A percentile compares a stretch with the other conserved stretches of the same genome.
phyloP scores from a whole-genome alignment of 148 eudicot genomes.

The Agrostemma githago region DNA sequence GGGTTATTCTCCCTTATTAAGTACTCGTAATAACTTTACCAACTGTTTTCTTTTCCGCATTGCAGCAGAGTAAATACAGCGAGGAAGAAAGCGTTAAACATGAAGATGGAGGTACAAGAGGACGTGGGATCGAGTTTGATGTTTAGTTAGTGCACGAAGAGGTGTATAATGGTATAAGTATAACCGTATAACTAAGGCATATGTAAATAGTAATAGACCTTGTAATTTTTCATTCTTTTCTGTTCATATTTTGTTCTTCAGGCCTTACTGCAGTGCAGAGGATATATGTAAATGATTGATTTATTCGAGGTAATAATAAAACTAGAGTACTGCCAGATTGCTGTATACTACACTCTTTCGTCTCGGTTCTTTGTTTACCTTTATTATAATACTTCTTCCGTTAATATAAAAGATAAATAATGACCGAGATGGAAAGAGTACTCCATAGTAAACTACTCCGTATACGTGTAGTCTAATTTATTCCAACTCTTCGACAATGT shows the following conservation, averaged over 20 bases:
- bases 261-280: not conserved
- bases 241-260: constrained; percentile 22
- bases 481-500: no score
- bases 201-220: constrained; percentile 17
- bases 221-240: constrained; percentile 22
- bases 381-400: no score
- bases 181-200: not conserved
- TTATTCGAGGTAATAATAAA: no score
- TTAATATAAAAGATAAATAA: no score
- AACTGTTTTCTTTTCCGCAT: not conserved
- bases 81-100: constrained; percentile 28
- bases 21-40: no score
- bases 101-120: constrained; percentile 23
- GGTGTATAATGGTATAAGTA: not conserved
- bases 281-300: constrained; percentile 1
- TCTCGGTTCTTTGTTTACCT: no score
- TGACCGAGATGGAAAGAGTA: no score
- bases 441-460: no score
- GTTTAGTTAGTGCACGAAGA: constrained; percentile 7
- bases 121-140: constrained; percentile 16
- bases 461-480: no score
- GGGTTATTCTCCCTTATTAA: no score
- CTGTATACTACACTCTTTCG: no score
- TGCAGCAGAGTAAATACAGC: constrained; percentile 28
- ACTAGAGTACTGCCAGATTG: no score